A percentile compares a stretch with the other conserved stretches of the same genome.
Conservation (phyloP, 768 basidiomycete genomes). For the Phaeolepiota aurea region DNA sequence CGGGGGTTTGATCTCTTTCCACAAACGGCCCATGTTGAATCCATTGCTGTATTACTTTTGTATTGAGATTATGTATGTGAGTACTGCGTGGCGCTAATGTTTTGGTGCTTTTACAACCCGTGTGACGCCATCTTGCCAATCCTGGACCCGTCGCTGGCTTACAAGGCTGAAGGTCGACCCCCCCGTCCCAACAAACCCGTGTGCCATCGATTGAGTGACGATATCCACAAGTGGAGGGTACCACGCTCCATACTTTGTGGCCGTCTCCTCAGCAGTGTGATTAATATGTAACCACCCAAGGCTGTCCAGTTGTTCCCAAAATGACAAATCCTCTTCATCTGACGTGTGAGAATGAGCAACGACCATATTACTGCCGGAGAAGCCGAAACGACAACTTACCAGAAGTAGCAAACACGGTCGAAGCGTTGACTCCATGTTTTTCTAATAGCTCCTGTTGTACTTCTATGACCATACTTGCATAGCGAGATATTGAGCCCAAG, state of each 20-base stretch:
- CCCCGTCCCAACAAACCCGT: conserved; percentile 51
- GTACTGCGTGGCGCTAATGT: too few relatives aligned
- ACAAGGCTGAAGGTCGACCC: conserved; percentile 49
- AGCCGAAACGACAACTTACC: conserved; percentile 11
- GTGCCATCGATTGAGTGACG: conserved; percentile 43
- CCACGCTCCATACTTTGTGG: conserved; percentile 30
- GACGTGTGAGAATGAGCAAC: conserved; percentile 9
- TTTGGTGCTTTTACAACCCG: conserved; percentile 16
- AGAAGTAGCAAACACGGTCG: conserved; percentile 35
- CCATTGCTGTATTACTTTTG: conserved; percentile 60
- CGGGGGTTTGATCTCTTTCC: conserved; percentile 93
- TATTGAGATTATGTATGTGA: too few relatives aligned
- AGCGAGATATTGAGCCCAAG: conserved; percentile 28
- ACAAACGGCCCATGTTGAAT: conserved; percentile 92
- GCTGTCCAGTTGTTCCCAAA: conserved; percentile 28
- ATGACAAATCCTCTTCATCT: conserved; percentile 35
- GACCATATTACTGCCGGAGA: not conserved
- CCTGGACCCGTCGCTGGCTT: conserved; percentile 42
- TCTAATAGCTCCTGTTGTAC: conserved; percentile 24
- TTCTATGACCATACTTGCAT: conserved; percentile 25
- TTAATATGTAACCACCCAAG: conserved; percentile 38
- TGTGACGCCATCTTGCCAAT: conserved; percentile 44
- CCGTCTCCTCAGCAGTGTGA: conserved; percentile 24
- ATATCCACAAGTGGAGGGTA: conserved; percentile 47
- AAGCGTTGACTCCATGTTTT: conserved; percentile 19